Base-by-base conservation (phyloP, 768 basidiomycete species). In the Agrocybe praecox region DNA sequence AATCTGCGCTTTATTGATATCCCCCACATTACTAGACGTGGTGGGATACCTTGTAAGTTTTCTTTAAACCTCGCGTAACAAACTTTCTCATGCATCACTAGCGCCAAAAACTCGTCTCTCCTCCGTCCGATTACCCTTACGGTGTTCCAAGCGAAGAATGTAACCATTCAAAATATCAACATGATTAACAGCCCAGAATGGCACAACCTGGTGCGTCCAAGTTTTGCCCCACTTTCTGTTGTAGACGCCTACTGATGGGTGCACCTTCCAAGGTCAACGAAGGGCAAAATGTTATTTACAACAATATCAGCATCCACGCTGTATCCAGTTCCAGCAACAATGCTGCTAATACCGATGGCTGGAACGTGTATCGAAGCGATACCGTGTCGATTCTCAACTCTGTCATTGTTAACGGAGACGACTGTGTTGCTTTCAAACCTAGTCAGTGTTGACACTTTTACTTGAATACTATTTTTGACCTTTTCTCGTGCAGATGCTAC, bases 341-440 rank as follows among this genome's bases (percentile, higher is more conserved):
- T 0, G 74, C 80, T 2, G 66, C 71, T 22, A 85, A 86, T 58
- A 84, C 83, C 6, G 85, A 87, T 62, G 86, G 86, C 2, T 86
- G 85, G 85, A 80, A 87, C 61, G 79, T 83, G 32, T 86, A 86
- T 66, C 78, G 83, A 29, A 82, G 80, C 60, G 78, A 83, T 61
- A 72, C 66, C 52, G 77, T 85, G 24, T 65, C 69, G 1, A 79
- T 85, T 42, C 62, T 68, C 49, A 77, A 85, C 56, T 82, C 81
- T 1, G 69, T 76, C 34, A 82, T 84, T 50, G 76, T 75, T 44
- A 84, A 83, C 49, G 81, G 77, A 2, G 83, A 86, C 55, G 84
- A 85, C 61, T 86, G 83, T 62, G 86, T 89, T 15, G 76, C 81
- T 2, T 82, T 84, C 69, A 84, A 84, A 58, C 81, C 82, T 2